Base-by-base conservation (phyloP, 345 rosid species). In the Angophora floribunda region DNA sequence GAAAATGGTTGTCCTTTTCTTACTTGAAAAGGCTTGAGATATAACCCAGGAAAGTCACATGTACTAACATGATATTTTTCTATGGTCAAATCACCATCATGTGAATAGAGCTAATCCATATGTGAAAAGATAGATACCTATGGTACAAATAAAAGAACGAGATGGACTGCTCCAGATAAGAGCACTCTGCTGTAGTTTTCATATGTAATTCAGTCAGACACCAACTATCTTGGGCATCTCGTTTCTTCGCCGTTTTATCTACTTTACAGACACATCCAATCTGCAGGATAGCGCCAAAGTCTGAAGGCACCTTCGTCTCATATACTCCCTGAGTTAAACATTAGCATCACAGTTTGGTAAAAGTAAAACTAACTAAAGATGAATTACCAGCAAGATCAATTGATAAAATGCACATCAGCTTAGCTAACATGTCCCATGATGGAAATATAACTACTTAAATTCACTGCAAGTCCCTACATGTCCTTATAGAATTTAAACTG, bases 181-280 rank as follows among this genome's bases (percentile, higher is more conserved):
- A 91, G 91, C 96, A 97, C 90, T 97, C 99, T 53, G 99, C 90
- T 79, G 99, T 97, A 88, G 98, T 96, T 91, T 96, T 96, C 98
- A 96, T 96, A 86, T 94, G 96, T 89, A 97, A 90, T 91, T 97
- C 99, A 87, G 90, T 92, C 90, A 96, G 86, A 89, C 92, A 93
- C 99, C 99, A 97, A 89, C 95, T 92, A 90, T 97, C 98, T 90
- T 94, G 98, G 51, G 93, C 91, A 90, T 88, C 95, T 87, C 96
- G 93, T 89, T 93, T 95, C 91, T 90, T 95, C 61, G 94, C 94
- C 45, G 94, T 85, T 86, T 96, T 95, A 88, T 96, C 98, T 90
- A 94, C 94, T 92, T 96, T 96, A 94, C 99, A 97, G 59, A 97
- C 98, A 89, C 99, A 96, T 80, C 99, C 99, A 87, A 97, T 94